These are phyloP conservation scores for Beauveria bassiana DNA, from an alignment of 2,329 filamentous ascomycete species.

Conservation along the genomic window DNA sequence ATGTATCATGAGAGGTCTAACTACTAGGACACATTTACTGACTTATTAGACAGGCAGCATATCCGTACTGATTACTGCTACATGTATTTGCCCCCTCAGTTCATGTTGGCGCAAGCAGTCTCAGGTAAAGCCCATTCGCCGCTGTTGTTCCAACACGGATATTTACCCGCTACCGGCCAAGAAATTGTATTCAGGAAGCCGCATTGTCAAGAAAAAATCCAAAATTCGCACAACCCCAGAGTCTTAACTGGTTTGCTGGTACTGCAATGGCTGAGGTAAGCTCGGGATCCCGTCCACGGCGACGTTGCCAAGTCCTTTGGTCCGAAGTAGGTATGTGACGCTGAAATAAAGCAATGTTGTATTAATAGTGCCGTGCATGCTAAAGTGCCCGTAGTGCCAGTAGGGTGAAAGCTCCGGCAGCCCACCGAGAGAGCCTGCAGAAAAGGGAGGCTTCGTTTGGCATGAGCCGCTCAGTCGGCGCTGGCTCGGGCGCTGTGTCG, in stretches of 20 bases:
- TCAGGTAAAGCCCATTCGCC: too few relatives aligned
- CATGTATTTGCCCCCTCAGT: too few relatives aligned
- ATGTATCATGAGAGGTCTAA: not conserved
- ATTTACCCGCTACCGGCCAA: not conserved
- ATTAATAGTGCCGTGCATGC: not conserved
- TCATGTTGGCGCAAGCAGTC: too few relatives aligned
- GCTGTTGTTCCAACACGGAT: too few relatives aligned
- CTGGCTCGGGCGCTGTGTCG: not conserved
- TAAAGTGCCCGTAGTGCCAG: not conserved
- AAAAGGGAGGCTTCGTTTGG: not conserved
- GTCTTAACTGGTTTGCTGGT: not conserved
- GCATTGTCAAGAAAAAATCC: too few relatives aligned
- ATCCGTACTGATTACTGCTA: too few relatives aligned
- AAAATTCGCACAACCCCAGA: too few relatives aligned
- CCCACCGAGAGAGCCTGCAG: not conserved
- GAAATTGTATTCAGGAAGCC: too few relatives aligned
- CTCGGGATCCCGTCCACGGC: not conserved
- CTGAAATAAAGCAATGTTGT: not conserved
- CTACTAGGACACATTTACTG: too few relatives aligned
- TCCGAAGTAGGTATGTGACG: not conserved
- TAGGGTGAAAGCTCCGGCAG: not conserved
- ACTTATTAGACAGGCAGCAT: too few relatives aligned
- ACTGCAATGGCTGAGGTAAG: not conserved
- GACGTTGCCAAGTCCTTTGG: slow-evolving; percentile 2
- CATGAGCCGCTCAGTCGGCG: not conserved